phyloP scores from a whole-genome alignment of 1,139 yeast genomes.

The Scheffersomyces titani region DNA sequence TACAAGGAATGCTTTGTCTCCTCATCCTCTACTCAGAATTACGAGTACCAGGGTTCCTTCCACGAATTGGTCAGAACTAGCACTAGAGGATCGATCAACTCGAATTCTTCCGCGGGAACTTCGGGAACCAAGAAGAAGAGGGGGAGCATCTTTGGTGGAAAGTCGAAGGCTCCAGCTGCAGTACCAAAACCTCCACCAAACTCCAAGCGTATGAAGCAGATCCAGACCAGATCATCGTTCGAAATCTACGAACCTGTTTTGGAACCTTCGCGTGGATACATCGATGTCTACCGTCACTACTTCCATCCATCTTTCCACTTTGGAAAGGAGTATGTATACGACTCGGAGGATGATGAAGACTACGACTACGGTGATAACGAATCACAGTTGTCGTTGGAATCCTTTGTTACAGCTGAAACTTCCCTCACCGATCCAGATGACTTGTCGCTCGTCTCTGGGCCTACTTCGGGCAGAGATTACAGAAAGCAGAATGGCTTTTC shows the following conservation, averaged over 20 bases:
- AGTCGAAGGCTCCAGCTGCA: conserved; percentile 7
- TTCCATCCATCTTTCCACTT: conserved; percentile 24
- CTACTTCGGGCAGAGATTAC: conserved; percentile 1
- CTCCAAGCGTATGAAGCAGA: conserved; percentile 28
- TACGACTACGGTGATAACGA: conserved; percentile 17
- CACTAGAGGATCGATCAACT: conserved; percentile 28
- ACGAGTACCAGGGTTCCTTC: conserved; percentile 16
- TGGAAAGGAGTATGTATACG: conserved; percentile 16
- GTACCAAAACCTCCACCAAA: conserved; percentile 15
- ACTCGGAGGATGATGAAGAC: conserved; percentile 15
- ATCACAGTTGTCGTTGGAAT: conserved; percentile 29
- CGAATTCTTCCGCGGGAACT: conserved; percentile 21
- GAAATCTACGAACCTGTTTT: conserved; percentile 30
- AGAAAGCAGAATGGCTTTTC: conserved; percentile 1
- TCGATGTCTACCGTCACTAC: conserved; percentile 23
- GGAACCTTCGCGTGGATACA: conserved; percentile 23
- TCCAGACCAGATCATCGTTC: conserved; percentile 30
- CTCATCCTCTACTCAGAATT: conserved; percentile 22
- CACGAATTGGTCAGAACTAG: conserved; percentile 27
- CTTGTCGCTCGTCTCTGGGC: neutral
- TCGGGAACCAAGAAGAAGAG: conserved; percentile 7
- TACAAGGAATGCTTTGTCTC: conserved; percentile 37
- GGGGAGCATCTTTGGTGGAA: conserved; percentile 14
- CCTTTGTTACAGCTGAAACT: conserved; percentile 42
- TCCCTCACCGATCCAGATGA: conserved; percentile 24